Conservation (phyloP, 163 green algal species). For the Prototheca cutis region DNA sequence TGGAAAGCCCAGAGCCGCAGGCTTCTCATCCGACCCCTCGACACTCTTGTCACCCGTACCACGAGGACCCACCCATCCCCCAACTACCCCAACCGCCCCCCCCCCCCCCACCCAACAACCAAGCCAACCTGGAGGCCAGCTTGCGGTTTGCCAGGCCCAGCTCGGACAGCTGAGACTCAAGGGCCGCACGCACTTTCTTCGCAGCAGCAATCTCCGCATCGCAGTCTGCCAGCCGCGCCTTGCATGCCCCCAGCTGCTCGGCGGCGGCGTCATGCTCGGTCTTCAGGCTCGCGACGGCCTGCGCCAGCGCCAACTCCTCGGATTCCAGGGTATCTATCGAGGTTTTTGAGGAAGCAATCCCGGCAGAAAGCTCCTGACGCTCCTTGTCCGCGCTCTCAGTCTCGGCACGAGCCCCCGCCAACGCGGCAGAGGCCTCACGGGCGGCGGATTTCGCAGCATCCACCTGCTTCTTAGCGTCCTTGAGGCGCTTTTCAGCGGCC, state of each 20-base stretch:
- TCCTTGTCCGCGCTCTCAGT: constrained; percentile 45
- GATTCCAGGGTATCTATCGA: constrained; percentile 28
- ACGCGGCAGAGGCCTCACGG: constrained; percentile 7
- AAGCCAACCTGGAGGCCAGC: constrained; percentile 49
- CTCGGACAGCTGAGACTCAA: constrained; percentile 32
- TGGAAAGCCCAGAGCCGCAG: no score
- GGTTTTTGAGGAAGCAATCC: constrained; percentile 31
- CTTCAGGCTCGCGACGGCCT: constrained; percentile 22
- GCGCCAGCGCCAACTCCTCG: constrained; percentile 42
- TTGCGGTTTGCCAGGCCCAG: constrained; percentile 53
- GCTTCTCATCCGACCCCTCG: no score
- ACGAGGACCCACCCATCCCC: no score
- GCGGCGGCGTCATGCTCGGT: constrained; percentile 29
- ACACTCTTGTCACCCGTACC: no score
- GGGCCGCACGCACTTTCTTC: constrained; percentile 24
- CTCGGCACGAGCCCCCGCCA: constrained; percentile 44
- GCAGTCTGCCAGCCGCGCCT: constrained; percentile 51
- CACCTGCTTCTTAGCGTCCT: constrained; percentile 45
- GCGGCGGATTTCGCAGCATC: constrained; percentile 34
- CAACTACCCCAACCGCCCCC: background rate
- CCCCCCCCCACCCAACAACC: no score
- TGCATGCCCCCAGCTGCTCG: constrained; percentile 26
- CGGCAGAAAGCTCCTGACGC: constrained; percentile 27
- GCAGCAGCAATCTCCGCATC: constrained; percentile 59
- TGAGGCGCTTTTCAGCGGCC: constrained; percentile 47